Conservation (phyloP, 768 basidiomycete species). For the Sporobolomyces roseus region DNA sequence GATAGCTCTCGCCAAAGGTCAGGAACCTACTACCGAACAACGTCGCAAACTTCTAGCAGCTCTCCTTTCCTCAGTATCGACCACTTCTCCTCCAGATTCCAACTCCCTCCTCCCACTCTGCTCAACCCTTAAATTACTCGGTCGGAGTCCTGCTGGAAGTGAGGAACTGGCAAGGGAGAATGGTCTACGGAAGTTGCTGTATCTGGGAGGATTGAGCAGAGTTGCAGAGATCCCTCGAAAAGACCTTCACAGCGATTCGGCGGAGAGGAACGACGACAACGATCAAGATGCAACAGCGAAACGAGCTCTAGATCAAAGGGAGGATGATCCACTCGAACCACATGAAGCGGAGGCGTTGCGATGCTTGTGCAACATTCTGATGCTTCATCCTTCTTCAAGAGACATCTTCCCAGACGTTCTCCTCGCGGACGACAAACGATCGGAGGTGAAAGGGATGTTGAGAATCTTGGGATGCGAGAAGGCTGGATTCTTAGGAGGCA, state of each 20-base stretch:
- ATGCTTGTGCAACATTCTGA: constrained; percentile 41
- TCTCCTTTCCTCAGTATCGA: constrained; percentile 5
- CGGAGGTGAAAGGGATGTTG: constrained; percentile 9
- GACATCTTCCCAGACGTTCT: constrained; percentile 34
- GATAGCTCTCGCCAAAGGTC: constrained; percentile 15
- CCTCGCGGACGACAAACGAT: constrained; percentile 6
- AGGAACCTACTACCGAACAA: constrained; percentile 8
- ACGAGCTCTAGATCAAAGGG: background rate
- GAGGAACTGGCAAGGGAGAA: constrained; percentile 27
- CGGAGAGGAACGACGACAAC: background rate
- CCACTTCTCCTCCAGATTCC: background rate
- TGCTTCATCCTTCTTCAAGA: constrained; percentile 34
- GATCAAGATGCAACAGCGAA: constrained; percentile 8
- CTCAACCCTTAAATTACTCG: constrained; percentile 33
- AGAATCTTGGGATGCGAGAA: constrained; percentile 15
- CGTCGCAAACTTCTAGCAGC: constrained; percentile 27
- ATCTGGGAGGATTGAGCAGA: constrained; percentile 20
- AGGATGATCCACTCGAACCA: constrained; percentile 11
- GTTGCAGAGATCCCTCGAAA: constrained; percentile 8
- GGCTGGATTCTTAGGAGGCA: constrained; percentile 39
- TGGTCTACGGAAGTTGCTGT: constrained; percentile 15
- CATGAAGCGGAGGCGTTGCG: constrained; percentile 33
- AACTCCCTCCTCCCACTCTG: constrained; percentile 9
- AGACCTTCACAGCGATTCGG: background rate
- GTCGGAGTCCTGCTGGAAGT: constrained; percentile 30